Evolutionary conservation across 2,329 filamentous ascomycete genomes (phyloP), one percentile per base, ranked within the genome.

Genomic region (Fusarium protoensiforme): DNA sequence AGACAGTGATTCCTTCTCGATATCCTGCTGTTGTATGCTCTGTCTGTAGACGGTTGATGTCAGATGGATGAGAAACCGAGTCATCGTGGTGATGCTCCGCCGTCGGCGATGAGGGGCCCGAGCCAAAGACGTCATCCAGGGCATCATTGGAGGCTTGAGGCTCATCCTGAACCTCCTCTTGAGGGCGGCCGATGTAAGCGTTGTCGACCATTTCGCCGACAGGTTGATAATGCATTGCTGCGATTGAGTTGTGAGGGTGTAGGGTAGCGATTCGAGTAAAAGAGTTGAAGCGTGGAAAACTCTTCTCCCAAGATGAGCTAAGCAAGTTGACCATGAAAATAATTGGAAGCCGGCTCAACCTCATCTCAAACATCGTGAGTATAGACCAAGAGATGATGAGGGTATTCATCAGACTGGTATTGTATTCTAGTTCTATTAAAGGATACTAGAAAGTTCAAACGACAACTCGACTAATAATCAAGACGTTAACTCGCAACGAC

Each of bases 1-100:
- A 93, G 4, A 85, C 85, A 0, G 92, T 88, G 61, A 98, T 89
- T 51, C 96, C 96, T 78, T 98, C 95, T 67, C 96, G 92, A 83
- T 98, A 98, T 22, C 96, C 96, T 41, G 93, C 92, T 9, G 93
- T 98, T 61, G 91, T 89, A 81, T 98, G 94, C 64, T 93, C 91
- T 46, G 90, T 88, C 77, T 93, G 91, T 18, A 98, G 88, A 27
- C 93, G 91, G 22, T 89, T 90, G 59, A 96, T 88, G 76, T 97
- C 95, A 79, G 85, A 89, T 35, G 84, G 85, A 62, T 89, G 85
- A 60, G 69, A 66, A 7, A 54, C 66, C 31, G 63, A 35, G 0
- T 39, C 20, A 24, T 38, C 58, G 24, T 53, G 46, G 7, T 69
- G 65, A 29, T 69, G 41, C 18, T 72, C 65, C 16, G 62, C 69